Base-by-base conservation (phyloP, 2,329 filamentous ascomycete genomes). In the Hawksworthiomyces lignivorus region DNA sequence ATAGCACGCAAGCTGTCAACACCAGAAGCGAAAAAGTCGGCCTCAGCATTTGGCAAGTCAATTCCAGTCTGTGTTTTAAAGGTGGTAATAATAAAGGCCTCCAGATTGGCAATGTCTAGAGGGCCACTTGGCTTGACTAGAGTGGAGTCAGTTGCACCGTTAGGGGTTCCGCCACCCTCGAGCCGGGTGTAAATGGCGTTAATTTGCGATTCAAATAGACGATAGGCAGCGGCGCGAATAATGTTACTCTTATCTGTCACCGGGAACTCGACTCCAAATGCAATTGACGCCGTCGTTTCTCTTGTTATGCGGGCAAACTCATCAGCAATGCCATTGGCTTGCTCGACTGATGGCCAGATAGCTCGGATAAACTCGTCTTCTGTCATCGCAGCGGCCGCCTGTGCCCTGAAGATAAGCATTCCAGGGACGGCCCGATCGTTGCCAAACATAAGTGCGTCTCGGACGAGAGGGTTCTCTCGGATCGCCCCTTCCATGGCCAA, bases 1-100 rank as follows among this genome's bases (percentile, higher is more conserved):
- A 67, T 65, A 2, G 67, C 67, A 15, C 66, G 64, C 9, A 71
- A 51, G 44, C 67, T 70, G 48, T 72, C 68, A 15, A 72, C 48
- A 0, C 68, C 69, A 1, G 59, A 54, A 2, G 60, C 54, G 46
- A 70, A 70, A 49, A 72, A 65, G 45, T 69, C 65, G 4, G 59
- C 48, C 3, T 61, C 43, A 2, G 49, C 41, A 22, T 52, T 45
- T 4, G 58, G 50, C 4, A 66, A 49, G 2, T 52, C 22, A 22
- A 67, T 51, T 3, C 54, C 59, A 1, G 61, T 54, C 19, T 63
- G 54, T 2, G 36, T 41, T 19, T n/a, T 24, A 27, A 50, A 22
- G 58, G 54, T 34, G 35, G 51, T 39, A 47, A 63, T 32, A 53
- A 69, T 52, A 41, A 61, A 54, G 1, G 47, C 46, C 45, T 63